These are phyloP conservation scores for Eurotiales sp. DNA, from an alignment of 2,329 filamentous ascomycete genomes.

Conservation along the genomic window DNA sequence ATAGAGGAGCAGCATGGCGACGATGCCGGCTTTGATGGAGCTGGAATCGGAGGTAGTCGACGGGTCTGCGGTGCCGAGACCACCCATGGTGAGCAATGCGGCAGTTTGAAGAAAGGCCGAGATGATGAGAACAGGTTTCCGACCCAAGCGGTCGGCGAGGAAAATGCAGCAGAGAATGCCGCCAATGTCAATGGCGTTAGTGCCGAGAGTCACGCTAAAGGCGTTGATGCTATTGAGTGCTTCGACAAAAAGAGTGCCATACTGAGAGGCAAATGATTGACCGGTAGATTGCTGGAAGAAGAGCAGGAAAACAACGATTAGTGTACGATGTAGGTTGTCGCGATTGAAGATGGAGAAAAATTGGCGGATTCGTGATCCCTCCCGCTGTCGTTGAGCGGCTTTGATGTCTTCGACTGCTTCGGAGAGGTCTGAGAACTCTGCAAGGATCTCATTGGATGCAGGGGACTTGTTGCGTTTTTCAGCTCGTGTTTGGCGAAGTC, in stretches of 20 bases:
- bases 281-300: conserved; percentile 11
- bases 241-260: conserved; percentile 22
- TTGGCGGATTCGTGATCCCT: background rate
- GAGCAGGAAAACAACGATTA: background rate
- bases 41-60: conserved; percentile 13
- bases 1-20: conserved; percentile 32
- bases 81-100: conserved; percentile 35
- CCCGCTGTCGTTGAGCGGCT: background rate
- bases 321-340: conserved; percentile 14
- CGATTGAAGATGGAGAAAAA: conserved; percentile 29
- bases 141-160: background rate
- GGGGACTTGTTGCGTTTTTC: background rate
- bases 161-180: conserved; percentile 1
- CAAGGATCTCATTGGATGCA: background rate
- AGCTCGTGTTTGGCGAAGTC: background rate
- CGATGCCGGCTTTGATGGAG: conserved; percentile 22
- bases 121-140: conserved; percentile 16
- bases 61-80: conserved; percentile 27
- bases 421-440: background rate
- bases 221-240: conserved; percentile 22
- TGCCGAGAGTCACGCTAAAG: conserved; percentile 9
- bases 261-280: conserved; percentile 4
- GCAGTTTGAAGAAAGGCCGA: conserved; percentile 23
- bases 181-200: conserved; percentile 1
- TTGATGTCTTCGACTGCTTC: background rate